phyloP scores from a whole-genome alignment of 805 yeast genomes.

The Pichia occidentalis region DNA sequence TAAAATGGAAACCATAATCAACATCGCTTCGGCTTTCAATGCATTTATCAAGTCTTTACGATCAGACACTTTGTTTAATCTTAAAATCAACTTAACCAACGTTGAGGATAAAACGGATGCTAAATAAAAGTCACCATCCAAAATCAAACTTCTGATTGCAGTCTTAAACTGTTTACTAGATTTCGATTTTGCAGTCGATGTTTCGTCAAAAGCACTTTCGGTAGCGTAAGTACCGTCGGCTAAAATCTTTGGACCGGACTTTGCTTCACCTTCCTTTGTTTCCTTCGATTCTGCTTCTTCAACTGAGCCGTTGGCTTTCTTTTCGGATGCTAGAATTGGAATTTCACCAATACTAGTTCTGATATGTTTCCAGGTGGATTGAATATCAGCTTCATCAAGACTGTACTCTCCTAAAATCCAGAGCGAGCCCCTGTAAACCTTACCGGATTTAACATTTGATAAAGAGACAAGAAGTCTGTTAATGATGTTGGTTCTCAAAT shows the following conservation, averaged over 20 bases:
- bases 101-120: conserved; percentile 85
- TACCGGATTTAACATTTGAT: conserved; percentile 70
- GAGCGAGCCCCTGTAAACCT: conserved; percentile 85
- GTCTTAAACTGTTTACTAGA: conserved; percentile 40
- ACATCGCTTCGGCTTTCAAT: conserved; percentile 87
- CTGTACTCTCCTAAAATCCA: conserved; percentile 97
- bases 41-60: conserved; percentile 61
- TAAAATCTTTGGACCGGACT: conserved; percentile 68
- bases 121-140: conserved; percentile 85
- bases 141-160: conserved; percentile 72
- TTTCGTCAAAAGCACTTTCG: conserved; percentile 67
- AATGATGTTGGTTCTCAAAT: conserved; percentile 60
- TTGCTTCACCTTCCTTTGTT: conserved; percentile 26
- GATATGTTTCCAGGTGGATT: conserved; percentile 80
- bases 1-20: conserved; percentile 84
- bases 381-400: conserved; percentile 60
- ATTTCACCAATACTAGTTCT: conserved; percentile 83
- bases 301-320: conserved; percentile 25
- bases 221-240: conserved; percentile 99
- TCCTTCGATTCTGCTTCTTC: conserved; percentile 19
- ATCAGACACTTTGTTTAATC: conserved; percentile 54
- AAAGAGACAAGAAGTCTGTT: conserved; percentile 55
- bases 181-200: conserved; percentile 26
- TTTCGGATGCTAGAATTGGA: conserved; percentile 77
- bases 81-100: conserved; percentile 77